Evolutionary conservation across 1,284 basidiomycete species (phyloP).

Genomic region (Cystobasidium slooffiae): DNA sequence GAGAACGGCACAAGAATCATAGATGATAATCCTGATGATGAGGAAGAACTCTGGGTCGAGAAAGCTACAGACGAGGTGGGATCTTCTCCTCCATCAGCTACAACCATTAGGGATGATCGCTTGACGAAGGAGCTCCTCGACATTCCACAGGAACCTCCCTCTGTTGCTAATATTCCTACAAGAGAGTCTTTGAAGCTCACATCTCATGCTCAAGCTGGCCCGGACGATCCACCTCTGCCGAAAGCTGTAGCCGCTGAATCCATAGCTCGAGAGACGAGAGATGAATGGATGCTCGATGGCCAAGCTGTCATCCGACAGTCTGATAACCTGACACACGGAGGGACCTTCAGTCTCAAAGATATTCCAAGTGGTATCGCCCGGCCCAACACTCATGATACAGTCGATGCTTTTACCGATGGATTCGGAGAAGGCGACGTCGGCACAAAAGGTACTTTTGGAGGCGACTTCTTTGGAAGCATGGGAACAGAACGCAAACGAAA

Average conservation of each 20-base stretch:
- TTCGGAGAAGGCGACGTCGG: slow-evolving; percentile 68
- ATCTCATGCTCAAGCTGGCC: slow-evolving; percentile 25
- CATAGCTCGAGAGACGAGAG: slow-evolving; percentile 21
- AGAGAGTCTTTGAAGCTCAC: slow-evolving; percentile 39
- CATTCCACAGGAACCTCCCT: slow-evolving; percentile 14
- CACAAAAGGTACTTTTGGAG: slow-evolving; percentile 51
- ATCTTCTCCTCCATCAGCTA: too few species aligned
- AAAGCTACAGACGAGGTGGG: slow-evolving; percentile 40
- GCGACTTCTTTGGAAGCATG: slow-evolving; percentile 81
- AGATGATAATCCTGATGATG: slow-evolving; percentile 32
- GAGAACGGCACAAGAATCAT: slow-evolving; percentile 20
- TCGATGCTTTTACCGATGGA: slow-evolving; percentile 64
- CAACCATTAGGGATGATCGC: not conserved
- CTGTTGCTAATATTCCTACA: slow-evolving; percentile 33
- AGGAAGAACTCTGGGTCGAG: slow-evolving; percentile 53
- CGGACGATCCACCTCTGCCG: slow-evolving; percentile 27
- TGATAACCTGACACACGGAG: slow-evolving; percentile 46
- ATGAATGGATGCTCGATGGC: slow-evolving; percentile 40
- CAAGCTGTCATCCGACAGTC: slow-evolving; percentile 6
- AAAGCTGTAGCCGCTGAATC: slow-evolving; percentile 30
- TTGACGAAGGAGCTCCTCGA: not conserved
- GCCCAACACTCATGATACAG: slow-evolving; percentile 22
- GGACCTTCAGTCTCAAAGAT: slow-evolving; percentile 46
- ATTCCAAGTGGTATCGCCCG: slow-evolving; percentile 30
- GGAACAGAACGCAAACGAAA: slow-evolving; percentile 71